These are phyloP conservation scores for Brassica carinata DNA, from an alignment of 345 rosid genomes.

Conservation along the genomic window DNA sequence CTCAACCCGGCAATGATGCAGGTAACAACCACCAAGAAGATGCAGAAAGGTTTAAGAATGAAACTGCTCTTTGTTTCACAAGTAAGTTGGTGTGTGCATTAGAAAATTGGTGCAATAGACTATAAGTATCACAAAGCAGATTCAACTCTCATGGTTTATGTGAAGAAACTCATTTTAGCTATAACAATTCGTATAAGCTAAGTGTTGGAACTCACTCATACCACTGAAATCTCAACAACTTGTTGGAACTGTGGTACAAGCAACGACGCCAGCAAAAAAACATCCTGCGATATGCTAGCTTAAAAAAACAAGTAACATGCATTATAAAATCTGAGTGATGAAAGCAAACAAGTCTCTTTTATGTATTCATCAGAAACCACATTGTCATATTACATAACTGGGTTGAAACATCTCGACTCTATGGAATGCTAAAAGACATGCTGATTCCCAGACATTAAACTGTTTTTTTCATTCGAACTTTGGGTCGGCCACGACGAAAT, in stretches of 20 bases:
- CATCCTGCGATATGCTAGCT: neutral
- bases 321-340: neutral
- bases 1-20: neutral
- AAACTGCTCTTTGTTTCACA: neutral
- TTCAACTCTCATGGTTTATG: neutral
- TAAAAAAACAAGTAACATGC: neutral
- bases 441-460: neutral
- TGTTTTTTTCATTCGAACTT: conserved; percentile 43
- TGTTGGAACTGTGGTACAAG: no score
- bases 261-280: no score
- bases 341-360: conserved; percentile 10
- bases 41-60: neutral
- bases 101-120: neutral
- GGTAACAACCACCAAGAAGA: neutral
- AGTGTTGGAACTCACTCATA: neutral
- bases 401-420: conserved; percentile 19
- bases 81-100: neutral
- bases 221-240: no score
- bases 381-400: conserved; percentile 22
- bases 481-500: conserved; percentile 73
- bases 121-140: neutral
- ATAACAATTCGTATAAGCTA: neutral
- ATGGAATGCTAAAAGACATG: conserved; percentile 14
- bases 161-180: neutral
- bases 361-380: neutral